phyloP scores from a whole-genome alignment of 164 flowering plant genomes.

The Macadamia integrifolia region DNA sequence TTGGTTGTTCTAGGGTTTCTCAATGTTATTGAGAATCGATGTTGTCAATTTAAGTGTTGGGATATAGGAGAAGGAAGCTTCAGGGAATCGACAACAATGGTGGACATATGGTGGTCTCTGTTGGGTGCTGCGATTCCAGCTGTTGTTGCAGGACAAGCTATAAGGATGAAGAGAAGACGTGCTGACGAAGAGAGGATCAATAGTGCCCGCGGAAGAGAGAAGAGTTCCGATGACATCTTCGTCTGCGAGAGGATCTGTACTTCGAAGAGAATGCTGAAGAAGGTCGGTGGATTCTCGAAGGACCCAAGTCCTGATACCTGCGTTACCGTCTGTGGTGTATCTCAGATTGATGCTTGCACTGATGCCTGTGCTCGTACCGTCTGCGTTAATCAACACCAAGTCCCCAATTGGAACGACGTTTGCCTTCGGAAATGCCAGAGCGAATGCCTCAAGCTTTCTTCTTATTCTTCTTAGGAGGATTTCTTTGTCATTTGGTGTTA shows the following conservation, averaged over 20 bases:
- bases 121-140: conserved; percentile 63
- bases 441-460: conserved; percentile 64
- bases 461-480: conserved; percentile 23
- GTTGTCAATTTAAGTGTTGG: no score
- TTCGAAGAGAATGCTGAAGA: conserved; percentile 83
- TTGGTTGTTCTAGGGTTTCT: no score
- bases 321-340: conserved; percentile 85
- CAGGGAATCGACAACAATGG: conserved; percentile 33
- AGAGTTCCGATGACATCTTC: conserved; percentile 76
- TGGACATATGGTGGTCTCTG: conserved; percentile 77
- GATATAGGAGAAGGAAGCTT: not conserved
- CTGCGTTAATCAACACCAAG: conserved; percentile 79
- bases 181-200: conserved; percentile 65
- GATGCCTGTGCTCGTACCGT: conserved; percentile 94
- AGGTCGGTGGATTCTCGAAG: conserved; percentile 80
- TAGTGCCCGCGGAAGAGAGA: conserved; percentile 73
- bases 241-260: conserved; percentile 95
- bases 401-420: conserved; percentile 81
- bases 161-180: conserved; percentile 51
- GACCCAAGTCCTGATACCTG: conserved; percentile 81
- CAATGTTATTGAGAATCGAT: no score
- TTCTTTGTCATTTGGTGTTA: not conserved
- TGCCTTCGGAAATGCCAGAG: conserved; percentile 76
- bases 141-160: conserved; percentile 60
- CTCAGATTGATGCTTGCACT: conserved; percentile 82